Base-by-base conservation (phyloP, 2,329 filamentous ascomycete genomes). In the Stagonosporopsis chrysanthemi region DNA sequence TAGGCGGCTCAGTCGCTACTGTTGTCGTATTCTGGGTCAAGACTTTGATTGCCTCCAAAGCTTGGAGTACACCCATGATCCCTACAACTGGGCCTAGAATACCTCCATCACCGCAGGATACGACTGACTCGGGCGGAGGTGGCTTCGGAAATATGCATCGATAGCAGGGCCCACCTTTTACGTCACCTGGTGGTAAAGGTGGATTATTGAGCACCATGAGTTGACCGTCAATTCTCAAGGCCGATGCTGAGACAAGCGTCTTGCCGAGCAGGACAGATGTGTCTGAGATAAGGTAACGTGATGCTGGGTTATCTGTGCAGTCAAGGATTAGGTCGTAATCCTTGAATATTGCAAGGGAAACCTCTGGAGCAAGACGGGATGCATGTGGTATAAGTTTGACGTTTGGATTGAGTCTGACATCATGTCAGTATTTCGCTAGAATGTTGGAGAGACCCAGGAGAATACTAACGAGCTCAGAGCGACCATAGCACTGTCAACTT, bases 31-130 rank as follows among this genome's bases (percentile, higher is more conserved):
- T 50, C 23, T 79, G 69, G 0, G 86, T 83, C 15, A 97, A 82
- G n/a, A 97, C 76, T 73, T 96, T 95, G 68, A 98, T 88, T 0
- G 91, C 88, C 77, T 98, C 92, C 1, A 96, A 80, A 0, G 95
- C 94, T 79, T 98, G 95, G 53, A 98, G 78, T 0, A 97, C 88
- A 7, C 95, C 95, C 91, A 99, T 97, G 0, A 88, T 84, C 0
- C 95, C 95, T 0, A 99, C 95, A 0, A 97, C 92, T 0, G 95
- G 93, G 0, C 95, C 95, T 1, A 99, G 70, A 8, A 99, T 92
- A 0, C 95, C 95, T 9, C 93, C 94, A 73, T 99, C 95, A 38
- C 93, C 92, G 70, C 95, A 99, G 58, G 89, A 92, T 1, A 91
- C 83, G 0, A 97, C 89, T 54, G 86, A 92, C 39, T 90, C 90